Evolutionary conservation across 345 rosid genomes (phyloP).

Genomic region (Gossypium bickii): DNA sequence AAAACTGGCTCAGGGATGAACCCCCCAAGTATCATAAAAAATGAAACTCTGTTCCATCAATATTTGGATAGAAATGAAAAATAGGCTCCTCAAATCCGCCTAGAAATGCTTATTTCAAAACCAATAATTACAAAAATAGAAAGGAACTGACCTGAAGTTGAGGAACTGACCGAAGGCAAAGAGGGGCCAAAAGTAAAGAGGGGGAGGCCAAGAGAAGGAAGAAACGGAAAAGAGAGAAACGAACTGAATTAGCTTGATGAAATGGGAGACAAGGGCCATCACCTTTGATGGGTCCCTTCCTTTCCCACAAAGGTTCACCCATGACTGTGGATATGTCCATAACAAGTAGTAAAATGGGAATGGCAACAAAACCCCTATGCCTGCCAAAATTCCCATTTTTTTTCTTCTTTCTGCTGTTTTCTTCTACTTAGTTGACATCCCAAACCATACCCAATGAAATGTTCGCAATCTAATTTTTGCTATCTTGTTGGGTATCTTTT

Average conservation of each 20-base stretch:
- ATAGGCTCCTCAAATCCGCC: neutral
- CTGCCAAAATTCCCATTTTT: constrained; percentile 69
- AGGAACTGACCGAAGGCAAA: constrained; percentile 85
- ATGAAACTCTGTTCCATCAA: neutral
- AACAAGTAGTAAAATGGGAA: constrained; percentile 86
- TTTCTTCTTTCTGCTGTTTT: neutral
- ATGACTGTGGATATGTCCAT: constrained; percentile 72
- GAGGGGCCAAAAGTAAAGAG: constrained; percentile 85
- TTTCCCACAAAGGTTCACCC: constrained; percentile 72
- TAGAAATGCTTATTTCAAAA: neutral
- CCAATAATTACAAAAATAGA: neutral
- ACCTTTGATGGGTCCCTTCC: constrained; percentile 64
- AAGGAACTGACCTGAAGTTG: constrained; percentile 61
- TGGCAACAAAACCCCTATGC: constrained; percentile 54
- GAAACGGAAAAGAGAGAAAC: constrained; percentile 66
- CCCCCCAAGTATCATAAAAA: neutral
- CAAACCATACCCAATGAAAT: neutral
- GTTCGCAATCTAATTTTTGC: neutral
- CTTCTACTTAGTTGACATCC: neutral
- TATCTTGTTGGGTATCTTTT: neutral
- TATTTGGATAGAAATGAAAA: neutral
- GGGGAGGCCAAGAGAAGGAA: constrained; percentile 73
- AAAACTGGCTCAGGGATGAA: neutral
- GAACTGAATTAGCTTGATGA: constrained; percentile 71
- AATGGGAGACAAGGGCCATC: constrained; percentile 72